Evolutionary conservation across 2,329 filamentous ascomycete species (phyloP), one percentile per base, ranked within the genome.

Genomic region (Penicillium corylophilum): DNA sequence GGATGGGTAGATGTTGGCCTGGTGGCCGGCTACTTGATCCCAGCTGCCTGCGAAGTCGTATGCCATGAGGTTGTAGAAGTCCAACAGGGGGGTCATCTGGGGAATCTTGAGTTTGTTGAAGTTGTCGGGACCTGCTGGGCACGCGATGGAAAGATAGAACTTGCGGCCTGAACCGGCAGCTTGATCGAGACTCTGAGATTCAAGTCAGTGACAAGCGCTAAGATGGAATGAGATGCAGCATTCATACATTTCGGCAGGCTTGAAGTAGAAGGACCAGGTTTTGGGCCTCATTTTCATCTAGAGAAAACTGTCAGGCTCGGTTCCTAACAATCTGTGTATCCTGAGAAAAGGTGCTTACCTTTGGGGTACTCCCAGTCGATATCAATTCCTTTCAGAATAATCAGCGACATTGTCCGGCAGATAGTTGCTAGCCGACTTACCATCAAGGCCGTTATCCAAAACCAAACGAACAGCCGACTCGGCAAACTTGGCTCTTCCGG

Each of bases 1-100:
- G 18, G 82, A 87, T 0, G 80, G 80, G 62, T 79, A 87, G 24
- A 96, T 69, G 69, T 96, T 96, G 12, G 91, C 83, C 70, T 95
- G 88, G 73, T 96, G 92, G 7, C 88, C 90, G 1, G 89, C 78
- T 3, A 66, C 68, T 3, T 73, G 62, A 64, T 92, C 89, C 90
- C 91, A 96, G 3, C 84, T 87, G 1, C 93, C 93, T 5, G 90
- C 60, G 68, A 85, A 95, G 73, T 95, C 90, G 72, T 95, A 95
- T 1, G 88, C 88, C 90, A 95, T 95, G 8, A 76, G 60, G 58
- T 81, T 80, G 73, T 75, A 80, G 68, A 80, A 79, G 57, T 79
- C 76, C 36, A 80, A 70, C 44, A 77, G 72, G 15, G 64, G 39
- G 59, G 78, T 71, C 77, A 81, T 80, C 15, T 65, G 69, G 3